These are phyloP conservation scores for Protomyces gravidus DNA, from an alignment of 1,139 yeast species.

Conservation along the genomic window DNA sequence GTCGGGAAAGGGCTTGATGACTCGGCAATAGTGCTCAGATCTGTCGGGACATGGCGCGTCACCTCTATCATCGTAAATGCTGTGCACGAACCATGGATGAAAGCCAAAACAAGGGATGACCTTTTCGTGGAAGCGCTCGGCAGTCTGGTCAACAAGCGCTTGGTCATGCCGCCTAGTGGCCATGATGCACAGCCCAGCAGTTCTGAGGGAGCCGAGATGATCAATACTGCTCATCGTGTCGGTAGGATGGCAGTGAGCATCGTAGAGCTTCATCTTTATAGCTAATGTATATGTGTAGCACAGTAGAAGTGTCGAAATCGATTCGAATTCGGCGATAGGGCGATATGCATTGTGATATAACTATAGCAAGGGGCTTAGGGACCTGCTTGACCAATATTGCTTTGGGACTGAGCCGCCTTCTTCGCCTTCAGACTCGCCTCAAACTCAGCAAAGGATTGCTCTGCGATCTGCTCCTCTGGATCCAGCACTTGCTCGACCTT, in stretches of 20 bases:
- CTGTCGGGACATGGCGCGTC: conserved; percentile 37
- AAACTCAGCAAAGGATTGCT: conserved; percentile 66
- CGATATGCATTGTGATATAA: too few relatives aligned
- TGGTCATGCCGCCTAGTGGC: conserved; percentile 44
- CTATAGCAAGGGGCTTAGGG: too few relatives aligned
- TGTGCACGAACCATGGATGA: conserved; percentile 66
- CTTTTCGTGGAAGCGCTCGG: conserved; percentile 38
- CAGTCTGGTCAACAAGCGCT: conserved; percentile 39
- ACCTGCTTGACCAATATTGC: conserved; percentile 11
- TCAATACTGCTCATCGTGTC: conserved; percentile 33
- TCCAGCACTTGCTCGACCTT: conserved; percentile 67
- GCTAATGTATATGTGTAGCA: too few relatives aligned
- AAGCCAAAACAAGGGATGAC: conserved; percentile 59
- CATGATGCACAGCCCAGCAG: conserved; percentile 37
- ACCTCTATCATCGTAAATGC: conserved; percentile 70
- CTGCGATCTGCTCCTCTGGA: conserved; percentile 57
- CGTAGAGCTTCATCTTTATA: conserved; percentile 9
- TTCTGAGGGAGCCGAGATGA: conserved; percentile 36
- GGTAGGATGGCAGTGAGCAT: conserved; percentile 32
- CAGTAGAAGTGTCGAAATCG: too few relatives aligned
- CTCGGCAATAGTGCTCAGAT: conserved; percentile 52
- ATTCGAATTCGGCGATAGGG: too few relatives aligned
- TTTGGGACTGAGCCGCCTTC: conserved; percentile 8
- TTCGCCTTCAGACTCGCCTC: conserved; percentile 43
- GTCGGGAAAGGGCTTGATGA: conserved; percentile 47